phyloP scores from a whole-genome alignment of 1,284 basidiomycete genomes.

The Moniliella sp. region DNA sequence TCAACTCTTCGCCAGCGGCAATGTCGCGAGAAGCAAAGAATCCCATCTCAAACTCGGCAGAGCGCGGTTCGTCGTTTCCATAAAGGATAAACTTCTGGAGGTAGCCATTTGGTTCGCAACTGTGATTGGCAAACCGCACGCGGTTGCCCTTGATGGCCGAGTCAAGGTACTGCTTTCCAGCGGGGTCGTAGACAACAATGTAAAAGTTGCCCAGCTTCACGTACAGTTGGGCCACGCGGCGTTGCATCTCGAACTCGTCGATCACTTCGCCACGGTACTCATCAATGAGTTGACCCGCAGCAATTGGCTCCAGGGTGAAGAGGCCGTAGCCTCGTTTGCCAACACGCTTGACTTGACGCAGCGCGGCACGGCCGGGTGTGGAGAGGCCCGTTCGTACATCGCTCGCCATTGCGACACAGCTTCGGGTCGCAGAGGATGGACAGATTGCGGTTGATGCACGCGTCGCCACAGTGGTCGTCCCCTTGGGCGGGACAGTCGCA shows the following conservation, averaged over 20 bases:
- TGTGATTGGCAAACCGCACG: slow-evolving; percentile 26
- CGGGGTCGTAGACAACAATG: slow-evolving; percentile 22
- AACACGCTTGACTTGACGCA: too few species aligned
- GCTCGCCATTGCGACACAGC: slow-evolving; percentile 16
- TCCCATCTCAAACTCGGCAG: slow-evolving; percentile 24
- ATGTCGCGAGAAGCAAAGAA: slow-evolving; percentile 24
- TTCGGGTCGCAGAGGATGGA: slow-evolving; percentile 19
- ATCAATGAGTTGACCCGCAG: slow-evolving; percentile 15
- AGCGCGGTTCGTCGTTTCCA: slow-evolving; percentile 16
- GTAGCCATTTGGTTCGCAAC: slow-evolving; percentile 23
- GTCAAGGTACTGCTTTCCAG: slow-evolving; percentile 24
- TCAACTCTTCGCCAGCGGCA: slow-evolving; percentile 21
- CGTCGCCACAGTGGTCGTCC: slow-evolving; percentile 14
- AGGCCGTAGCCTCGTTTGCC: slow-evolving; percentile 23
- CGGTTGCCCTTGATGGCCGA: slow-evolving; percentile 23
- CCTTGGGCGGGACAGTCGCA: too few species aligned
- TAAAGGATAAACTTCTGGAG: slow-evolving; percentile 26
- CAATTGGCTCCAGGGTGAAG: slow-evolving; percentile 11
- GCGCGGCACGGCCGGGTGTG: too few species aligned
- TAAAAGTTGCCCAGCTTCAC: slow-evolving; percentile 20
- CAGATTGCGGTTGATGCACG: slow-evolving; percentile 23
- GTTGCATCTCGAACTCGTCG: slow-evolving; percentile 12
- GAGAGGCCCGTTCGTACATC: slow-evolving; percentile 23
- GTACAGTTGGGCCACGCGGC: slow-evolving; percentile 16
- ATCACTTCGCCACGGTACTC: slow-evolving; percentile 29